Base-by-base conservation (phyloP, 1,139 yeast genomes). In the Lodderomyces oxycetoniae region DNA sequence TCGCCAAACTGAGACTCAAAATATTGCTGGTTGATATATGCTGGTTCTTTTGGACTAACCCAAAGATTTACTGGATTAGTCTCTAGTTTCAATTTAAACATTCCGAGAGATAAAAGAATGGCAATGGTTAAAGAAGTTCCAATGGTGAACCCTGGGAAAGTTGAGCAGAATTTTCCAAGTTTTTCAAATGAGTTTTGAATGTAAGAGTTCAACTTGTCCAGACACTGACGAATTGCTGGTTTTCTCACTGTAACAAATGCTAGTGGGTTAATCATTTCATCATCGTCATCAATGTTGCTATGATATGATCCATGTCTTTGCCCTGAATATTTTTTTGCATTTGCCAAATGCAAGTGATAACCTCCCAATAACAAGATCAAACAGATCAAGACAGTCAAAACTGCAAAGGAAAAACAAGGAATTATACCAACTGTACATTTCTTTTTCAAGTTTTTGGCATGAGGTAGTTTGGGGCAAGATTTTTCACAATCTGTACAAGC, bases 401-500 rank as follows among this genome's bases (percentile, higher is more conserved):
- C 70, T 0, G 70, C 61, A 49, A 86, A 72, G 0, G 95, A 79
- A 43, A 82, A 77, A 52, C 95, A 88, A 0, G 91, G 87, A 4
- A 88, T 37, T 0, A 62, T 55, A 1, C 84, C 88, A 3, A 85
- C 68, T 14, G 54, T 61, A 54, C 95, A 85, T 5, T 39, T 41
- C 1, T 55, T 46, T 2, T 53, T 45, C 19, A 59, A 55, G 15
- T 53, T 58, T 1, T 62, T 52, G 8, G 75, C 67, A 2, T 52
- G 50, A 0, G 78, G 76, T 20, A 89, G 64, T 1, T 46, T 52
- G 0, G 97, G 97, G 51, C 98, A 91, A 1, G 89, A 72, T 4
- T 57, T 63, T 0, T 83, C 76, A 55, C 98, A 91, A 57, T 91
- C 98, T 0, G 95, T 73, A 52, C 98, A 91, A 0, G 97, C 86